Evolutionary conservation across 1,284 basidiomycete genomes (phyloP), one percentile per base, ranked within the genome.

Genomic region (Afroboletus lepidellus): DNA sequence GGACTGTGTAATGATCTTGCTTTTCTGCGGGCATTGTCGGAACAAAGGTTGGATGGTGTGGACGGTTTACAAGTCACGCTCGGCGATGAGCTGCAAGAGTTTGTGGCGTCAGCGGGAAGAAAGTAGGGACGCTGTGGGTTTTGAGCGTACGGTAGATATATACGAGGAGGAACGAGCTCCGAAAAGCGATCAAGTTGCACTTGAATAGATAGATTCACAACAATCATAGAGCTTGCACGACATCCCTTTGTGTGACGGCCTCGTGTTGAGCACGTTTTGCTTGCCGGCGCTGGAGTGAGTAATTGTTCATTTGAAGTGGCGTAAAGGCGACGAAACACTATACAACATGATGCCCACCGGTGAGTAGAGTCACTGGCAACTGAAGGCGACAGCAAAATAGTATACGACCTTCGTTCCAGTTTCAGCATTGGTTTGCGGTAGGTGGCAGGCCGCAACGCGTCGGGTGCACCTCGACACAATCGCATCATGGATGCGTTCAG

Each of bases 191-290:
- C 51, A 57, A 52, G 49, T 49, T 48, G 24, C 50, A 42, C 58
- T 43, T 41, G 48, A 46, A 56, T 52, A 36, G 58, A 56, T 54
- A 39, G 57, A 64, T 69, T 57, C 62, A 51, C 57, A 55, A 48
- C 47, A 32, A 67, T 65, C 56, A 58, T 55, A 63, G 53, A 57
- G 52, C 54, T 48, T 58, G 59, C 61, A 57, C 45, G 56, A 49
- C 43, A 34, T 47, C 47, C 30, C 46, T 61, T 50, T 57, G 54
- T 56, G 33, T 42, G 48, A 63, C 56, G 39, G 59, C 69, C 69
- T 68, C 66, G 53, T 71, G 66, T 47, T 57, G 13, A 42, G 57
- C 66, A 68, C 69, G 66, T 69, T 70, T 55, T 57, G 55, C 65
- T 66, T 68, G 63, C 65, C 59, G 59, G 55, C 16, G 54, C 54